Base-by-base conservation (phyloP, 2,329 filamentous ascomycete species). In the Aspergillus novoparasiticus region DNA sequence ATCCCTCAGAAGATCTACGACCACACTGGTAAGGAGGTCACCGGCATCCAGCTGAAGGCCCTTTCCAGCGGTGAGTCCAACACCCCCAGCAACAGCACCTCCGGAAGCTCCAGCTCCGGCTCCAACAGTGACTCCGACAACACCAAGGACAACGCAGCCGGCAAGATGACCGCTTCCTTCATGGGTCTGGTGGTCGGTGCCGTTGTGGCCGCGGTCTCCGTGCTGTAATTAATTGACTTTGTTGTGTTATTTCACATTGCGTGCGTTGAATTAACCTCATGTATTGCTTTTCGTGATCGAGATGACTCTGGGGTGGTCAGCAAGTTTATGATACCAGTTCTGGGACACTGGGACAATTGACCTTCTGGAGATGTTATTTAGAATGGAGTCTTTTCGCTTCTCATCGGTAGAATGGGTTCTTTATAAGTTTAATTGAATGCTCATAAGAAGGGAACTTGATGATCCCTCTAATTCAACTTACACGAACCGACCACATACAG, bases 11-110 rank as follows among this genome's bases (percentile, higher is more conserved):
- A 80, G 3, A 85, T 97, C 16, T 85, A 84, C 69, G 81, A 81
- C 51, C 79, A 79, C 68, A 82, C 83, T 51, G 87, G 88, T 58
- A 77, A 78, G 66, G 77, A 86, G 66, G 85, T 97, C 70, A 81
- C 84, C 57, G 84, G 87, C 69, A 85, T 92, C 68, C 83, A 83
- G 41, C 86, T 93, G 69, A 85, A 79, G 58, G 76, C 83, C 14
- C 74, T 88, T 57, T 66, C 78, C 11, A 78, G 83, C 55, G 83
- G 84, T 61, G 75, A 83, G 65, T 83, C 81, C 73, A 90, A 90
- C 71, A 76, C 78, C 21, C 87, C 87, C n/a, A 82, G 82, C 39
- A 75, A 79, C 60, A 78, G 78, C 60, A 75, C 72, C 28, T 73
- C 73, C 10, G 70, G 69, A 19, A 50, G 41, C 57, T 62, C 65